These are phyloP conservation scores for Cercospora janseana DNA, from an alignment of 2,329 filamentous ascomycete species.

Conservation along the genomic window DNA sequence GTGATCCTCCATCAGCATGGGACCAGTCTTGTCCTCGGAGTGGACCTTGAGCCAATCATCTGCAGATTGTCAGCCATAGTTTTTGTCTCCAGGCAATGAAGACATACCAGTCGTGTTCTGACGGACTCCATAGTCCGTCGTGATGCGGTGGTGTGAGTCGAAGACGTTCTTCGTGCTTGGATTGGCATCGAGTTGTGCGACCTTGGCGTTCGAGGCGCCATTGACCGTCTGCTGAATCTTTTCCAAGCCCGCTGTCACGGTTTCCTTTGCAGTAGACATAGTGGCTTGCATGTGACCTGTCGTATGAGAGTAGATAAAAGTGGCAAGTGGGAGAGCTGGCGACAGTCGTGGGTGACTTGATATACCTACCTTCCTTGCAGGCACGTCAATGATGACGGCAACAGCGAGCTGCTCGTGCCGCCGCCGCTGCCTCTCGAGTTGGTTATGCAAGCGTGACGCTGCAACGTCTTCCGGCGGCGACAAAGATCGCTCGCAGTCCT, in stretches of 20 bases:
- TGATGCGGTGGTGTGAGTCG: slow-evolving; percentile 58
- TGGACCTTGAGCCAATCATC: slow-evolving; percentile 74
- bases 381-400: slow-evolving; percentile 6
- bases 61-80: slow-evolving; percentile 8
- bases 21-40: slow-evolving; percentile 63
- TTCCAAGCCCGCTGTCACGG: slow-evolving; percentile 28
- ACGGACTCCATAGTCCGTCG: slow-evolving; percentile 74
- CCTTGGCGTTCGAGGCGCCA: slow-evolving; percentile 49
- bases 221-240: slow-evolving; percentile 37
- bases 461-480: not conserved
- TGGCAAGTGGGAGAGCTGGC: not conserved
- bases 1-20: slow-evolving; percentile 67
- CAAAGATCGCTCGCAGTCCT: slow-evolving; percentile 3
- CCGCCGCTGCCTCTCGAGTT: not conserved
- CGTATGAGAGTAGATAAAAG: not conserved
- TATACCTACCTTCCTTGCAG: not conserved
- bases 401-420: not conserved
- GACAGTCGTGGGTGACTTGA: not conserved
- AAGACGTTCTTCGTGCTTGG: slow-evolving; percentile 60
- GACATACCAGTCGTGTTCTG: slow-evolving; percentile 56
- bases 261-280: slow-evolving; percentile 26
- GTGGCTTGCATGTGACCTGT: slow-evolving; percentile 9
- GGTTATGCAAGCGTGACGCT: slow-evolving; percentile 12
- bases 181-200: slow-evolving; percentile 59
- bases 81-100: too few relatives aligned